Conservation (phyloP, 2,329 filamentous ascomycete genomes). For the Trichothecium roseum region DNA sequence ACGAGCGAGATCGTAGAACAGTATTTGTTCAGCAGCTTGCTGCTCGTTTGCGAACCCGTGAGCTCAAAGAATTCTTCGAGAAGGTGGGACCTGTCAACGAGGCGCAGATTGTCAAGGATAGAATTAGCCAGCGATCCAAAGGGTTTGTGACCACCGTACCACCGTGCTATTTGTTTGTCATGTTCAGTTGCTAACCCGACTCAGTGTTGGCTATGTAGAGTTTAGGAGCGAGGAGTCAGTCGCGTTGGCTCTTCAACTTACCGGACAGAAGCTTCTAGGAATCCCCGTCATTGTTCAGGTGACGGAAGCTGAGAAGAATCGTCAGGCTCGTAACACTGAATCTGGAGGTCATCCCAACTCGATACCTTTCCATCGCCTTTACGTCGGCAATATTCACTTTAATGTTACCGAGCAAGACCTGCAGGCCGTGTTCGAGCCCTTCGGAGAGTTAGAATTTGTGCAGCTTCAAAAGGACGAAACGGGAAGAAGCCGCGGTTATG, state of each 20-base stretch:
- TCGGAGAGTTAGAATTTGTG: conserved; percentile 94
- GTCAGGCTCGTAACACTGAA: conserved; percentile 79
- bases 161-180: background rate
- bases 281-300: conserved; percentile 98
- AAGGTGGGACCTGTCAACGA: conserved; percentile 91
- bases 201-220: conserved; percentile 96
- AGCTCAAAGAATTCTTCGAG: conserved; percentile 91
- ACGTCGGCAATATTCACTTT: conserved; percentile 99
- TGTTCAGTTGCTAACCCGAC: conserved; percentile 22
- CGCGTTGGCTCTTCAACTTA: conserved; percentile 87
- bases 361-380: conserved; percentile 93
- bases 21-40: conserved; percentile 98
- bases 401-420: conserved; percentile 95
- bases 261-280: conserved; percentile 95
- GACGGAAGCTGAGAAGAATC: conserved; percentile 98
- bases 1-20: conserved; percentile 92
- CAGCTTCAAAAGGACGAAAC: conserved; percentile 94
- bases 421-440: conserved; percentile 93
- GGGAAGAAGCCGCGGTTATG: conserved; percentile 85
- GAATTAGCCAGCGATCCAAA: conserved; percentile 93
- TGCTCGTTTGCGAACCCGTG: conserved; percentile 81
- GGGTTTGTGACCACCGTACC: conserved; percentile 60
- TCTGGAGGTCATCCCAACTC: conserved; percentile 63
- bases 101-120: conserved; percentile 96
- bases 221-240: conserved; percentile 96